phyloP scores from a whole-genome alignment of 2,329 filamentous ascomycete species.

The Penicillium sp. region DNA sequence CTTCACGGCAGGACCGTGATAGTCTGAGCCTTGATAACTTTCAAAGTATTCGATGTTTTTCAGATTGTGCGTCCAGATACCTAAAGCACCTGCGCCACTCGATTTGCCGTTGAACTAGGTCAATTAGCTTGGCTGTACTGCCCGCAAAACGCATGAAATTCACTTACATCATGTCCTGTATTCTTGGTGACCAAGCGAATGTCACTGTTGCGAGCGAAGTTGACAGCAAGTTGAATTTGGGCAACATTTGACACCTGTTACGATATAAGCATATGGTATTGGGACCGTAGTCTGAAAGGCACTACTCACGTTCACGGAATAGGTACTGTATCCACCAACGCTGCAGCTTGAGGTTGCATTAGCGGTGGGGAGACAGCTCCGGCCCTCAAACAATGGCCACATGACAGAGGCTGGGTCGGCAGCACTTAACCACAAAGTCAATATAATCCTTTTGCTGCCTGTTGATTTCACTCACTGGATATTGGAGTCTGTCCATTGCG shows the following conservation, averaged over 20 bases:
- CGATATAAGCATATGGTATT: not conserved
- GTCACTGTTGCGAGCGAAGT: constrained; percentile 28
- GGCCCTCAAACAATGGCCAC: constrained; percentile 32
- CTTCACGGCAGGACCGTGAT: constrained; percentile 55
- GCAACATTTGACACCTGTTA: constrained; percentile 18
- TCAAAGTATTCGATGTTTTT: constrained; percentile 46
- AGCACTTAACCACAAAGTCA: constrained; percentile 15
- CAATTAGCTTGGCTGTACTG: not conserved
- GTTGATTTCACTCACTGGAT: constrained; percentile 23
- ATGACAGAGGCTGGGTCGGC: constrained; percentile 28
- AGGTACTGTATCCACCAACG: constrained; percentile 34
- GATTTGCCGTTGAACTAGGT: constrained; percentile 47
- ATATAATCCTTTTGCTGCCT: not conserved
- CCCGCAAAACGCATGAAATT: not conserved
- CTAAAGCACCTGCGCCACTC: constrained; percentile 49
- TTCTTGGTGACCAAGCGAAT: constrained; percentile 46
- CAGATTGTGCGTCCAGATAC: constrained; percentile 54
- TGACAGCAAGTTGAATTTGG: constrained; percentile 39
- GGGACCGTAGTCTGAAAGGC: not conserved
- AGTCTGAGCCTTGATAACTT: constrained; percentile 42
- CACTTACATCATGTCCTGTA: constrained; percentile 46
- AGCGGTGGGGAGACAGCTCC: constrained; percentile 27
- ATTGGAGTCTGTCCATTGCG: constrained; percentile 27
- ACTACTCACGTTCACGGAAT: constrained; percentile 37
- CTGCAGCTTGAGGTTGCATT: constrained; percentile 30